Evolutionary conservation across 768 basidiomycete species (phyloP).

Genomic region (Lyophyllum atratum): DNA sequence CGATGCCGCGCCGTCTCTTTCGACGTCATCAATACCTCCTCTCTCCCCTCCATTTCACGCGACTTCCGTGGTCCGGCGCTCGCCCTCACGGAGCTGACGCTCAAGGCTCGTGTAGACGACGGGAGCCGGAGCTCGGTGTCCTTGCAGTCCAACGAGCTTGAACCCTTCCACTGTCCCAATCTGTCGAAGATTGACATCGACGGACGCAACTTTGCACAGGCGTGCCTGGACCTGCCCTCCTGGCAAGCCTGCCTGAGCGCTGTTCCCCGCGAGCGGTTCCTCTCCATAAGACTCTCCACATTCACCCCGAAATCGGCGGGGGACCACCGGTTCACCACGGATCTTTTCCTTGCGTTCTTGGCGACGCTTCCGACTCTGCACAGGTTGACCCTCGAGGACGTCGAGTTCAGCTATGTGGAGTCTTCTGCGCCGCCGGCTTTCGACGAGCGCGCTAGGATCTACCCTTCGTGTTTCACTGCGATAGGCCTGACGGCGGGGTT

Average conservation of each 20-base stretch:
- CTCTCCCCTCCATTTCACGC: constrained; percentile 19
- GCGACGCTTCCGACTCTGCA: not conserved
- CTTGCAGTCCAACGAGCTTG: not conserved
- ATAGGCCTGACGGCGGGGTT: not conserved
- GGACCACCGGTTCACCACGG: not conserved
- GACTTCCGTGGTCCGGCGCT: constrained; percentile 6
- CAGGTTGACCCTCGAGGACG: not conserved
- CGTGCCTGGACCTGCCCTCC: not conserved
- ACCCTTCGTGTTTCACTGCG: not conserved
- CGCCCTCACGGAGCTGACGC: constrained; percentile 4
- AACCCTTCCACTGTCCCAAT: not conserved
- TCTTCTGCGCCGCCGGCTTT: too few relatives aligned
- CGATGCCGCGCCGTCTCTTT: constrained; percentile 20
- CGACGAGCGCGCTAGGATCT: not conserved
- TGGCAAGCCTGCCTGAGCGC: not conserved
- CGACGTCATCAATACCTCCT: constrained; percentile 18
- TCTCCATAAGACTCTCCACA: not conserved
- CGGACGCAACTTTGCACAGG: not conserved
- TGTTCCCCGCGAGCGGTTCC: not conserved
- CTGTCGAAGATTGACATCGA: not conserved
- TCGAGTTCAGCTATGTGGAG: not conserved
- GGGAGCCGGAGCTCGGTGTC: not conserved
- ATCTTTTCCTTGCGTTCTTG: not conserved
- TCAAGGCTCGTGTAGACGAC: constrained; percentile 19
- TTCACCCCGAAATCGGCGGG: not conserved